A percentile compares a stretch with the other conserved stretches of the same genome.
These are phyloP conservation scores for Luffa acutangula DNA, from an alignment of 306 rosid species.

Conservation along the genomic window DNA sequence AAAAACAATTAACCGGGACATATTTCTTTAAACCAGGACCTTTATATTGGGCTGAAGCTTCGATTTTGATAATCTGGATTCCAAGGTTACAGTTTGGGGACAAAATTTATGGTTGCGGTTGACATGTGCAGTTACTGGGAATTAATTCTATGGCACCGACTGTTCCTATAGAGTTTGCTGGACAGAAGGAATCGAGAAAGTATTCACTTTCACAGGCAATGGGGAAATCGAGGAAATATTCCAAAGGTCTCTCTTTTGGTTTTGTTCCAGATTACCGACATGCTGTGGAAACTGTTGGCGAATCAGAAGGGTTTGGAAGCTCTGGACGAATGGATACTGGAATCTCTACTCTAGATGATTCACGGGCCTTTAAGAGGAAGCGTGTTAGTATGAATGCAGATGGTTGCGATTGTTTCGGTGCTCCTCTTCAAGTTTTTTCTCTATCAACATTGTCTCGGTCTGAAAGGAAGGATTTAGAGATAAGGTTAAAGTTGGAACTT, in stretches of 20 bases:
- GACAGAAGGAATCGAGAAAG: slow-evolving; percentile 63
- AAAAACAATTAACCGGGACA: neutral
- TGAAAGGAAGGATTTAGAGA: slow-evolving; percentile 64
- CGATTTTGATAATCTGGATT: slow-evolving; percentile 3
- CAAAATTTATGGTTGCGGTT: slow-evolving; percentile 28
- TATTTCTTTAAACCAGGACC: slow-evolving; percentile 9
- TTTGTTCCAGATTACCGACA: slow-evolving; percentile 79
- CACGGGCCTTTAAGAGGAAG: slow-evolving; percentile 57
- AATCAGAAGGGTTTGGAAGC: slow-evolving; percentile 82
- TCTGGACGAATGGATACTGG: slow-evolving; percentile 58
- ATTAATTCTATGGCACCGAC: slow-evolving; percentile 83
- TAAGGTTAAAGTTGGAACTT: slow-evolving; percentile 58
- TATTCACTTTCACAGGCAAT: slow-evolving; percentile 45
- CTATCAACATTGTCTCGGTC: slow-evolving; percentile 46
- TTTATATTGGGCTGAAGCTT: slow-evolving; percentile 12
- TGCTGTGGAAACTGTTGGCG: slow-evolving; percentile 81
- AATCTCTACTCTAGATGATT: slow-evolving; percentile 42
- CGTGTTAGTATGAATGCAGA: slow-evolving; percentile 35
- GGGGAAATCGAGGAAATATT: slow-evolving; percentile 90
- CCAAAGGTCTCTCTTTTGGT: slow-evolving; percentile 65
- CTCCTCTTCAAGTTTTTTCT: slow-evolving; percentile 44
- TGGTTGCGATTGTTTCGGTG: slow-evolving; percentile 44
- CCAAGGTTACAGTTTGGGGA: slow-evolving; percentile 1
- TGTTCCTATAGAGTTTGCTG: slow-evolving; percentile 78
- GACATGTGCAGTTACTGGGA: slow-evolving; percentile 62